Evolutionary conservation across 2,329 filamentous ascomycete genomes (phyloP), one percentile per base, ranked within the genome.

Genomic region (Microdochium nivale): DNA sequence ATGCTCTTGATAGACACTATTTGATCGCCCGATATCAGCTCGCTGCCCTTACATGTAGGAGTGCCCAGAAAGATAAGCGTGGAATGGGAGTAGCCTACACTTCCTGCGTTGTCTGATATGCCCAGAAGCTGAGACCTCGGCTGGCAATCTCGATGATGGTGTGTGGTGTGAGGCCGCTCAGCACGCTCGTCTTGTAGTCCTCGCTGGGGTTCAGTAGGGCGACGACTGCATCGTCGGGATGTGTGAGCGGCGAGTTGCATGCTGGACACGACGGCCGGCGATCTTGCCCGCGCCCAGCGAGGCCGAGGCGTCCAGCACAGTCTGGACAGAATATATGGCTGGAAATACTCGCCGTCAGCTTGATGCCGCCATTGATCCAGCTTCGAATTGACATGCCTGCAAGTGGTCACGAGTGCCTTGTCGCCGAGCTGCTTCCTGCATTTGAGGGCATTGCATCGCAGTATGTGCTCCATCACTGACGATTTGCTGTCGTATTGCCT

Each of bases 111-210:
- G 84, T 83, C 64, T 96, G 90, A 60, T 95, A 96, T 27, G 82
- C 84, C 86, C 90, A 95, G 64, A 96, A 96, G 30, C 79, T 81
- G 56, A 96, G 68, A 1, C 86, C 90, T 58, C 88, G 79, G 4
- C 86, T 83, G 23, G 89, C 87, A 67, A 90, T 95, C 60, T 96
- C 91, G 78, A 95, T 90, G 56, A 96, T 87, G 27, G 85, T 76
- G 32, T 78, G 84, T 1, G 92, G 92, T 54, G 83, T 88, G 1
- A 96, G 71, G 0, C 92, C 92, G 61, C 88, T 90, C 11, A 96
- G 74, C 0, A 95, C 80, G 54, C 85, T 91, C 0, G 88, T 90
- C 67, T 95, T 95, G 74, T 94, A 95, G 58, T 95, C 90, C 61
- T 96, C 91, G 0, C 83, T 84, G 0, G 90, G 90, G 54, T 85